Conservation (phyloP, 257 asterid species). For the Paulownia fortunei region DNA sequence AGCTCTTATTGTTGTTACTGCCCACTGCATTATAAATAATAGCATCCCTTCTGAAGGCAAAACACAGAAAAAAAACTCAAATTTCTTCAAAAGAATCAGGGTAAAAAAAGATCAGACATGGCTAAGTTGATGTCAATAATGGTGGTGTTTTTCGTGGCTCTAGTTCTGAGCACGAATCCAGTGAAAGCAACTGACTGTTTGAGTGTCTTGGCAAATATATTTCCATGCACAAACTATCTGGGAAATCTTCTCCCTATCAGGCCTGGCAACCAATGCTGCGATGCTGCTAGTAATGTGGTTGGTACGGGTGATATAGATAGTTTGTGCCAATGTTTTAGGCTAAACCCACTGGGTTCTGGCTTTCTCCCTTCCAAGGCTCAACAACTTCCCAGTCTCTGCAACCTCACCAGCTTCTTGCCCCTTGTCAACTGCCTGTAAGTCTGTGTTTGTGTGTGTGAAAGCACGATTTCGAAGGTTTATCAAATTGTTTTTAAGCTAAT, state of each 20-base stretch:
- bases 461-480: neutral
- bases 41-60: neutral
- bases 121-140: neutral
- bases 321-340: constrained; percentile 29
- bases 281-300: constrained; percentile 3
- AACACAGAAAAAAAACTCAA: neutral
- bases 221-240: constrained; percentile 26
- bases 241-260: neutral
- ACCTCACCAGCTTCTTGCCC: constrained; percentile 6
- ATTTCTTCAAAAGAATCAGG: neutral
- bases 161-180: neutral
- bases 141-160: constrained; percentile 20
- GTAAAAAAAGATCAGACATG: neutral
- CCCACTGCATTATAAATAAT: constrained; percentile 12
- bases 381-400: constrained; percentile 32
- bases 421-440: constrained; percentile 35
- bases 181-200: constrained; percentile 22
- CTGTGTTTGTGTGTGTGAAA: neutral
- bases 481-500: neutral
- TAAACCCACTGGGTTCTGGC: neutral
- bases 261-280: constrained; percentile 34
- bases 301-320: neutral
- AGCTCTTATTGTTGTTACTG: neutral
- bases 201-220: neutral
- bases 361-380: constrained; percentile 32